Conservation (phyloP, 257 asterid species). For the Ehretia macrophylla region DNA sequence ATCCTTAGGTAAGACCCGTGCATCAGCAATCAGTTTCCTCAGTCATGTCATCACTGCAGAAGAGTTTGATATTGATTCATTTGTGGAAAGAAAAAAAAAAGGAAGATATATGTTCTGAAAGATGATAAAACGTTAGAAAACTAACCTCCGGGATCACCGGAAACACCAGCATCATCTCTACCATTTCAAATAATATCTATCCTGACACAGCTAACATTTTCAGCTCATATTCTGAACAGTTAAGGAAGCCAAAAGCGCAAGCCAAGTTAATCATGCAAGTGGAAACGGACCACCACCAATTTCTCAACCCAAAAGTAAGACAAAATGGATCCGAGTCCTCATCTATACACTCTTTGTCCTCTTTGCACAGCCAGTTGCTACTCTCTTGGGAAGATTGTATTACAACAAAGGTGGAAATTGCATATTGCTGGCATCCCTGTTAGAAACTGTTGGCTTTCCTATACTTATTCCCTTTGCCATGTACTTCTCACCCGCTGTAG, state of each 20-base stretch:
- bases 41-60: too few relatives aligned
- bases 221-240: not conserved
- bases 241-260: not conserved
- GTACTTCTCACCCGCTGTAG: not conserved
- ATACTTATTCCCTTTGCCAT: slow-evolving; percentile 24
- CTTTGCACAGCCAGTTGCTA: slow-evolving; percentile 32
- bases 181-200: not conserved
- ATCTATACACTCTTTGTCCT: slow-evolving; percentile 24
- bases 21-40: not conserved
- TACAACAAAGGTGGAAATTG: slow-evolving; percentile 36
- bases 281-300: not conserved
- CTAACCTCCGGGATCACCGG: not conserved
- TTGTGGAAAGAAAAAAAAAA: too few relatives aligned
- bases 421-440: slow-evolving; percentile 28
- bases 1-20: not conserved
- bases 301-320: not conserved
- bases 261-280: not conserved
- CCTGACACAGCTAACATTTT: not conserved
- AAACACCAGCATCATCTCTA: not conserved
- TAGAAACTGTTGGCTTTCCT: slow-evolving; percentile 39
- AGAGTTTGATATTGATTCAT: too few relatives aligned
- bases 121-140: too few relatives aligned
- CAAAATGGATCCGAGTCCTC: slow-evolving; percentile 23
- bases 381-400: slow-evolving; percentile 36
- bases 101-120: too few relatives aligned